These are phyloP conservation scores for Candida cerambycidarum DNA, from an alignment of 805 yeast genomes.

Conservation along the genomic window DNA sequence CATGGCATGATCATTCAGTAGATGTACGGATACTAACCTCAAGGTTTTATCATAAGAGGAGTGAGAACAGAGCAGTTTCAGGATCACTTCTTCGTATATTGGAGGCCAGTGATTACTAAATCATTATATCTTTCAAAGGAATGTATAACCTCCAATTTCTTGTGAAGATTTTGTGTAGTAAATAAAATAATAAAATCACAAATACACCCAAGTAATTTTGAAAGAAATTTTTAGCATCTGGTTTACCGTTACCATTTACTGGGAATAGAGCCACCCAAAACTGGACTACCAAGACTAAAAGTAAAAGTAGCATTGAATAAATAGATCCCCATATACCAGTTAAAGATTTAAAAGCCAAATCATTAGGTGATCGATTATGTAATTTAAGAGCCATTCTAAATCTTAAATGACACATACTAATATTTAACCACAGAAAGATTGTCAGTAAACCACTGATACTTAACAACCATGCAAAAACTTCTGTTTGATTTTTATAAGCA, in stretches of 20 bases:
- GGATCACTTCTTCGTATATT: neutral
- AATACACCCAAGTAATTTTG: slow-evolving; percentile 36
- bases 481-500: slow-evolving; percentile 28
- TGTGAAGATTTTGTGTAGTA: slow-evolving; percentile 41
- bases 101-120: slow-evolving; percentile 18
- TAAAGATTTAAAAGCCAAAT: slow-evolving; percentile 33
- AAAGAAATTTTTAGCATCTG: slow-evolving; percentile 36
- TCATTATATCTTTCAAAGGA: slow-evolving; percentile 32
- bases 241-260: slow-evolving; percentile 23
- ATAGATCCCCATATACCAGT: slow-evolving; percentile 39
- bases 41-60: neutral
- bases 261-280: slow-evolving; percentile 45
- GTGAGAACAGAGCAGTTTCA: neutral
- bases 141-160: slow-evolving; percentile 33
- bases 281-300: slow-evolving; percentile 33
- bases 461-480: slow-evolving; percentile 42
- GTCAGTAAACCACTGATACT: slow-evolving; percentile 42
- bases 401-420: slow-evolving; percentile 40
- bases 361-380: slow-evolving; percentile 35
- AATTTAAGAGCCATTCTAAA: slow-evolving; percentile 38
- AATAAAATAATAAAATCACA: slow-evolving; percentile 30
- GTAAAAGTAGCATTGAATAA: slow-evolving; percentile 30
- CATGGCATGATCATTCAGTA: no score
- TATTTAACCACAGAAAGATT: slow-evolving; percentile 42
- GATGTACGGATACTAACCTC: neutral